These are phyloP conservation scores for Sclerotinia sclerotiorum DNA, from an alignment of 2,329 filamentous ascomycete genomes.

Conservation along the genomic window DNA sequence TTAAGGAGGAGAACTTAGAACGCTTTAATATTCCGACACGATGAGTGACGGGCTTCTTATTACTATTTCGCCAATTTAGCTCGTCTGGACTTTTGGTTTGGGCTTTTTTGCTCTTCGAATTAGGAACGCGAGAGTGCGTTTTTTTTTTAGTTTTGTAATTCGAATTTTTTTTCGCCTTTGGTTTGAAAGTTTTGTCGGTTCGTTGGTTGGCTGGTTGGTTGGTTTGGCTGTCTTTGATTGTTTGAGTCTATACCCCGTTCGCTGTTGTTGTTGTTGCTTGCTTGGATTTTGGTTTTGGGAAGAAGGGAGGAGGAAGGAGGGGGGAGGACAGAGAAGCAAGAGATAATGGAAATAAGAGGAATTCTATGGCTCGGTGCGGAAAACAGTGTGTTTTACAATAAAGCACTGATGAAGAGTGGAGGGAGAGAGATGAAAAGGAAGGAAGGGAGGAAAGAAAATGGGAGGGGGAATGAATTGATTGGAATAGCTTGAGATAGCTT, in stretches of 20 bases:
- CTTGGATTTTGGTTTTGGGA: not conserved
- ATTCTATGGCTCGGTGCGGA: not conserved
- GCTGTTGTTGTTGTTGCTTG: not conserved
- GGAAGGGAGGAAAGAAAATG: too few relatives aligned
- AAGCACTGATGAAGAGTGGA: not conserved
- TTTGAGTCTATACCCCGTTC: conserved; percentile 14
- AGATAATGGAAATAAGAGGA: too few relatives aligned
- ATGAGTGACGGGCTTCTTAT: conserved; percentile 1
- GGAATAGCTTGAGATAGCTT: too few relatives aligned
- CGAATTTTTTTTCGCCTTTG: not conserved
- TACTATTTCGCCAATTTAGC: not conserved
- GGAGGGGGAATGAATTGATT: not conserved
- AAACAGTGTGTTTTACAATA: too few relatives aligned
- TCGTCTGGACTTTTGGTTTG: not conserved
- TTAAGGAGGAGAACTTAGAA: not conserved
- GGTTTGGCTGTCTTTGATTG: not conserved
- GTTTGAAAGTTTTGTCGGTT: not conserved
- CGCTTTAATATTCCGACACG: not conserved
- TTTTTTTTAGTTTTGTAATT: not conserved
- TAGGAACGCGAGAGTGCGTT: not conserved
- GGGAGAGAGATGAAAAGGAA: not conserved
- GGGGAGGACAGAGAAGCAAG: not conserved
- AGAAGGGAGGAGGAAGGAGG: not conserved
- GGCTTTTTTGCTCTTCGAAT: not conserved
- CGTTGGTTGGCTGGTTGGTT: not conserved